These are phyloP conservation scores for Filobasidium uniguttulatum DNA, from an alignment of 1,284 basidiomycete species.

Conservation along the genomic window DNA sequence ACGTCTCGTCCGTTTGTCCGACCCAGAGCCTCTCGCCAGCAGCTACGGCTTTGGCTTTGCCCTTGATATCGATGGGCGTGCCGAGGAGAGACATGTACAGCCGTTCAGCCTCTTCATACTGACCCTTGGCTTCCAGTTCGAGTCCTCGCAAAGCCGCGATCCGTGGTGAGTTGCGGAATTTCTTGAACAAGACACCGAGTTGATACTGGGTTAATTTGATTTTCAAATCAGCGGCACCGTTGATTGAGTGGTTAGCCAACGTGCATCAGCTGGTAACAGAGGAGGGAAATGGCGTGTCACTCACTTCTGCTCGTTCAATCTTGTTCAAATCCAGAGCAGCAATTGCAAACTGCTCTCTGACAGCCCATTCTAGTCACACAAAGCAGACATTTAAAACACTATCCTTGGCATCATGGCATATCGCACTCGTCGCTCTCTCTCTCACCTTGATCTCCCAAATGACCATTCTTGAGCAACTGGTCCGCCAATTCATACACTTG, in stretches of 20 bases:
- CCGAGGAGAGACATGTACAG: conserved; percentile 46
- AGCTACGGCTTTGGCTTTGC: not conserved
- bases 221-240: too few species aligned
- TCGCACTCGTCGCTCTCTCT: not conserved
- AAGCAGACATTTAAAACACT: too few species aligned
- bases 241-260: not conserved
- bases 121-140: conserved; percentile 53
- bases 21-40: not conserved
- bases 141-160: conserved; percentile 74
- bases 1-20: conserved; percentile 9
- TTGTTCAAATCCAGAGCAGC: conserved; percentile 74
- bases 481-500: conserved; percentile 5
- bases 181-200: conserved; percentile 50
- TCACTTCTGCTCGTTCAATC: conserved; percentile 65
- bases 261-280: not conserved
- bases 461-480: conserved; percentile 19
- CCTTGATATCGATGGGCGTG: not conserved
- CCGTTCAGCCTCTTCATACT: conserved; percentile 30
- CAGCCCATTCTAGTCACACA: conserved; percentile 60
- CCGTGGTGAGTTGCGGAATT: conserved; percentile 71
- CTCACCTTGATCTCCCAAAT: conserved; percentile 31
- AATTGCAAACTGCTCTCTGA: conserved; percentile 74
- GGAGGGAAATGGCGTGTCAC: conserved; percentile 25
- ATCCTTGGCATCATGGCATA: too few species aligned
- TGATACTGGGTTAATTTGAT: conserved; percentile 43